Base-by-base conservation (phyloP, 805 yeast species). In the Yarrowia hollandica region DNA sequence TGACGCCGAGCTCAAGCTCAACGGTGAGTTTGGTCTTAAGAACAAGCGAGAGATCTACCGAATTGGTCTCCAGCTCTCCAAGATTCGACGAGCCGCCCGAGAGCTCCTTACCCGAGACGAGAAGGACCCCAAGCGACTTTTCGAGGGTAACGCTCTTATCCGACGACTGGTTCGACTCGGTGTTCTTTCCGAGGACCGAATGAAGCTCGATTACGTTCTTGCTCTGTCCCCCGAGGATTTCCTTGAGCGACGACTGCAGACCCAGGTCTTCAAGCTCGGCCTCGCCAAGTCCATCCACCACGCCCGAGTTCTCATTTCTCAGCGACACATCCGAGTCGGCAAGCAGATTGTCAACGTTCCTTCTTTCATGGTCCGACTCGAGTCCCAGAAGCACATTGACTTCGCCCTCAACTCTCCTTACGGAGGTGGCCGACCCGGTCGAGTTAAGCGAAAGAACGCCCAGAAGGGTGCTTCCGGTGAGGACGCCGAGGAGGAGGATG, bases 361-460 rank as follows among this genome's bases (percentile, higher is more conserved):
- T 80, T 92, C 98, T 69, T 94, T 94, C 92, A 88, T 91, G 86
- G 99, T 94, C 68, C 95, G 99, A 85, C 88, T 94, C 77, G 99
- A 94, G 83, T 91, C 99, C 70, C 99, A 94, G 83, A 94, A 94
- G 88, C 98, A 94, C 90, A 90, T 94, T 81, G 98, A 94, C 86
- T 94, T 92, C 74, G 96, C 99, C 74, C 87, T 94, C 77, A 90
- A 89, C 79, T 94, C 99, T 70, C 99, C 99, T 79, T 92, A 89
- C 91, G 99, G 99, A 80, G 99, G 99, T 82, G 99, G 97, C 73
- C 92, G 99, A 84, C 95, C 99, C 72, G 99, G 99, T 79, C 94
- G 99, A 86, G 96, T 90, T 75, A 95, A 94, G 86, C 90, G 98
- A 87, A 89, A 83, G 80, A 84, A 87, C 85, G 77, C 80, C 71